Percentiles rank a stretch among this genome's conserved stretches.
These are phyloP conservation scores for Euphorbia neoarborescens DNA, from an alignment of 441 rosid species.

Conservation along the genomic window DNA sequence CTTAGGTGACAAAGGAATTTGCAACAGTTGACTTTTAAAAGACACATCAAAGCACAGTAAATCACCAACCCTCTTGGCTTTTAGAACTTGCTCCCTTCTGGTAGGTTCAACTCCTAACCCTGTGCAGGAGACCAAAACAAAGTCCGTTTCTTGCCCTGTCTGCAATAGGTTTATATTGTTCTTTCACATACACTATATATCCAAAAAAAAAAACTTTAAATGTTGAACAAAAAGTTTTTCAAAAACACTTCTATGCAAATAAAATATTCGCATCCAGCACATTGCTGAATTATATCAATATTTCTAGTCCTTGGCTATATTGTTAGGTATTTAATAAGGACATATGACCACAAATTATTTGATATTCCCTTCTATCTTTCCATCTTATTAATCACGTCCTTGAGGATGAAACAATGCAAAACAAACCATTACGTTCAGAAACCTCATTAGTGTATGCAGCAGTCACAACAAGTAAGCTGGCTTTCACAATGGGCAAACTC, in stretches of 20 bases:
- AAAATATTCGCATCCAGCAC: not conserved
- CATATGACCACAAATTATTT: not conserved
- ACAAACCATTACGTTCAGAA: not conserved
- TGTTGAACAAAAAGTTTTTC: not conserved
- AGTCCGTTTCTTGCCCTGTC: conserved; percentile 95
- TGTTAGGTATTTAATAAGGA: not conserved
- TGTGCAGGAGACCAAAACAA: conserved; percentile 79
- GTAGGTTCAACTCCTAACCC: conserved; percentile 78
- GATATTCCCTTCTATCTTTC: not conserved
- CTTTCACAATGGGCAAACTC: not conserved
- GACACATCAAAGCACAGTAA: not conserved
- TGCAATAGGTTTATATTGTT: conserved; percentile 31
- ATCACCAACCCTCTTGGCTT: conserved; percentile 74
- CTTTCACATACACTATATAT: not conserved
- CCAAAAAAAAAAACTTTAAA: not conserved
- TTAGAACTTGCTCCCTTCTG: conserved; percentile 90
- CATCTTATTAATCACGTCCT: not conserved
- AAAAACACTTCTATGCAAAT: not conserved
- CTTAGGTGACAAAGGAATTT: conserved; percentile 6
- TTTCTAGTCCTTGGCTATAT: not conserved
- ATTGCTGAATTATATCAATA: not conserved
- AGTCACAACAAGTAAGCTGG: not conserved
- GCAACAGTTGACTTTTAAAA: not conserved
- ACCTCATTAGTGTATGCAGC: not conserved
- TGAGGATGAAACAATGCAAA: not conserved